A percentile compares a stretch with the other conserved stretches of the same genome.
Conservation (phyloP, 1,139 yeast species). For the Suhomyces bribrorum region DNA sequence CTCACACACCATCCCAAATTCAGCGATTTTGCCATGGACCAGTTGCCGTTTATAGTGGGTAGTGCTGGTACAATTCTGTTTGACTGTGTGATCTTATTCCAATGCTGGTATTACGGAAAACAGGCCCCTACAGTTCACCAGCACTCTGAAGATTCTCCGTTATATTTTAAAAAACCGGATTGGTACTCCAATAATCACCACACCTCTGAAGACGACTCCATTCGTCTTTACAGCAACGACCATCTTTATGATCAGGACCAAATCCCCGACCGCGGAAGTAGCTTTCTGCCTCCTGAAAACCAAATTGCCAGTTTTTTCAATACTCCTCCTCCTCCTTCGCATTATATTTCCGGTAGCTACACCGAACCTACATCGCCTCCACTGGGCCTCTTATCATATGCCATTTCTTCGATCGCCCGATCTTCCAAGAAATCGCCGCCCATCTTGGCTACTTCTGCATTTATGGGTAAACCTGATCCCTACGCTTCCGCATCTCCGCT, state of each 20-base stretch:
- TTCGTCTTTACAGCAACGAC: too few species aligned
- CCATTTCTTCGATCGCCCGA: slow-evolving; percentile 23
- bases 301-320: background rate
- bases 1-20: slow-evolving; percentile 10
- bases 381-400: slow-evolving; percentile 16
- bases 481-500: slow-evolving; percentile 19
- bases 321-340: slow-evolving; percentile 28
- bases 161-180: slow-evolving; percentile 37
- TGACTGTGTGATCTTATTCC: slow-evolving; percentile 35
- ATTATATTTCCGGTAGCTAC: slow-evolving; percentile 22
- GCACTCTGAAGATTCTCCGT: background rate
- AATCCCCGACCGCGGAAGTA: background rate
- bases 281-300: background rate
- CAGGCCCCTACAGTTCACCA: background rate
- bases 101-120: slow-evolving; percentile 30
- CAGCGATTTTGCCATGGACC: slow-evolving; percentile 24
- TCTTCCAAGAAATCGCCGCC: slow-evolving; percentile 17
- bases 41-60: slow-evolving; percentile 40
- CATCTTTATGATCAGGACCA: too few species aligned
- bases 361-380: slow-evolving; percentile 1
- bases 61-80: slow-evolving; percentile 40
- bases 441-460: slow-evolving; percentile 5
- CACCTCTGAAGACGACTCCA: background rate
- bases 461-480: slow-evolving; percentile 3
- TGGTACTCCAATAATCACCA: slow-evolving; percentile 36